Base-by-base conservation (phyloP, 495 filamentous ascomycete species). In the Penicillium daleae region DNA sequence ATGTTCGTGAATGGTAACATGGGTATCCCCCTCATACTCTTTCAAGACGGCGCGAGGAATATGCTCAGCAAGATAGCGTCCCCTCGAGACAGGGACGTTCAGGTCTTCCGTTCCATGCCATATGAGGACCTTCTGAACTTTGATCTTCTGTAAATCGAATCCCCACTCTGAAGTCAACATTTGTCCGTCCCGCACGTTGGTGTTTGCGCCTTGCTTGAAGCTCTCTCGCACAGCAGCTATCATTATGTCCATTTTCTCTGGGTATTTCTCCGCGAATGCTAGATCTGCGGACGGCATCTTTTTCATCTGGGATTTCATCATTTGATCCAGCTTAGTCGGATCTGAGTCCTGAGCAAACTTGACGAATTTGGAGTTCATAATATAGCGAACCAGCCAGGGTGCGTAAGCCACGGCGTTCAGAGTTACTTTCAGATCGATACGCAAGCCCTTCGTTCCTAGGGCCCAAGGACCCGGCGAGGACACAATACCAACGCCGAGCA, bases 111-210 rank as follows among this genome's bases (percentile, higher is more conserved):
- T 62, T 13, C 60, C 60, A 31, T 62, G 48, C 60, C 60, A 62
- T 31, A 62, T 10, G 29, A 26, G 40, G 37, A 56, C n/a, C 26
- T 56, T 39, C 22, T 49, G 39, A 2, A 31, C 1, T 13, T n/a
- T 46, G 31, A 62, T 49, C 19, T 56, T 10, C 27, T 50, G 29
- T 9, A 50, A 21, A 13, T 56, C 60, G 17, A 62, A 57, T 8
- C 52, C 60, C 60, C 60, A 62, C 19, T 62, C 52, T 6, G 60
- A 62, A 12, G 53, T 56, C 31, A 62, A 37, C 29, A 57, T 26
- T 6, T 32, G 52, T 19, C 52, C 52, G 15, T 62, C 60, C 13
- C 46, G 26, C 51, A 56, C 26, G 12, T 21, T 50, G n/a, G 60
- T 4, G 19, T 50, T 46, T 9, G 22, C 31, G 37, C 55, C 61